phyloP scores from a whole-genome alignment of 148 eudicot genomes.

The Chenopodium quinoa region DNA sequence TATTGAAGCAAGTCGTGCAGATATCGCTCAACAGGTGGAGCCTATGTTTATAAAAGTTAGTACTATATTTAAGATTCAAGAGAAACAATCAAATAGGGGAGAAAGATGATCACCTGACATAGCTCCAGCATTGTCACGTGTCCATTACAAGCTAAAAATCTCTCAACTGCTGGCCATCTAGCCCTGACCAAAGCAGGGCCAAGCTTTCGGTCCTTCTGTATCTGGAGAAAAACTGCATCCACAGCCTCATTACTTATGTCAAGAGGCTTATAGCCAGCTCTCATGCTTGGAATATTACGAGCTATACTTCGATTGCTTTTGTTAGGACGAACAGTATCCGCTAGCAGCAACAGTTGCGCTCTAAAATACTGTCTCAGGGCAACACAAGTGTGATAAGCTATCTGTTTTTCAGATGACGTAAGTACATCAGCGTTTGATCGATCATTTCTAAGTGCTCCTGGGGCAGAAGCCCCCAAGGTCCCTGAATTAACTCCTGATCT shows the following conservation, averaged over 20 bases:
- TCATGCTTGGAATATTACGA: slow-evolving; percentile 57
- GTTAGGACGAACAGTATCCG: slow-evolving; percentile 79
- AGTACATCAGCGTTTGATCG: slow-evolving; percentile 76
- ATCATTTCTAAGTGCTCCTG: slow-evolving; percentile 74
- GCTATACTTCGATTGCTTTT: slow-evolving; percentile 69
- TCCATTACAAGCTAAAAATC: slow-evolving; percentile 73
- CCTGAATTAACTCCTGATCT: slow-evolving; percentile 82
- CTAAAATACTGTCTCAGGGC: slow-evolving; percentile 92
- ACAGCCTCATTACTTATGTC: slow-evolving; percentile 92
- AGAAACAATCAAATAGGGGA: neutral
- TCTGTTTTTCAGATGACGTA: slow-evolving; percentile 90
- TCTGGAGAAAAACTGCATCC: slow-evolving; percentile 76
- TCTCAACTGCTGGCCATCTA: slow-evolving; percentile 90
- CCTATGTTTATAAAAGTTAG: slow-evolving; percentile 41
- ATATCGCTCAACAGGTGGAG: slow-evolving; percentile 91
- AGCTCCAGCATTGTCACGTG: slow-evolving; percentile 94
- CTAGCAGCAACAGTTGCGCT: slow-evolving; percentile 81
- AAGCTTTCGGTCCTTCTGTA: slow-evolving; percentile 93
- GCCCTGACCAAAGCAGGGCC: slow-evolving; percentile 89
- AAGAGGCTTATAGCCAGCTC: slow-evolving; percentile 89
- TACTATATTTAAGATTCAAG: slow-evolving; percentile 15
- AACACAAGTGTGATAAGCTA: slow-evolving; percentile 91
- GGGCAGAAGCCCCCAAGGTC: slow-evolving; percentile 48
- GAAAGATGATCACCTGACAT: slow-evolving; percentile 63
- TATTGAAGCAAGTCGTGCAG: slow-evolving; percentile 97